These are phyloP conservation scores for Coniosporium tulheliwenetii DNA, from an alignment of 2,329 filamentous ascomycete species.

Conservation along the genomic window DNA sequence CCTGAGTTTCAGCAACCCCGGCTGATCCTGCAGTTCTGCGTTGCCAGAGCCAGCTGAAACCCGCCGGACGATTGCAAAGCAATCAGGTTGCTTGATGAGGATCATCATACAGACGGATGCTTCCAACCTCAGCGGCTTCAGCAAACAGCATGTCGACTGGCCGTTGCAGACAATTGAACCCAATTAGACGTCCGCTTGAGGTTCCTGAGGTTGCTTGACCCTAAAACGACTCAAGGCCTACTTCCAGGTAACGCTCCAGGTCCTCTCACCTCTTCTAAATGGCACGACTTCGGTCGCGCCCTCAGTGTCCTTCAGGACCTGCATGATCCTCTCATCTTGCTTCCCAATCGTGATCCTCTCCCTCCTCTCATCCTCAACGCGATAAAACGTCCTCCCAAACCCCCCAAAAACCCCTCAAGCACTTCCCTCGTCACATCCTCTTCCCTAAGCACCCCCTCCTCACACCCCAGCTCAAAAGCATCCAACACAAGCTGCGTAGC, in stretches of 20 bases:
- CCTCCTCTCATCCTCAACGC: conserved; percentile 26
- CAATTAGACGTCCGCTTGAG: no score
- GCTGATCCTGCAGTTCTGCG: no score
- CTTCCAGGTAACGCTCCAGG: conserved; percentile 37
- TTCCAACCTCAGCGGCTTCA: no score
- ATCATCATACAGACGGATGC: no score
- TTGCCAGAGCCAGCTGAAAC: no score
- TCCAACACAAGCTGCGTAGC: conserved; percentile 50
- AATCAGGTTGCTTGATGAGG: no score
- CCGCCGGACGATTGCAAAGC: no score
- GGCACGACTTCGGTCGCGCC: conserved; percentile 45
- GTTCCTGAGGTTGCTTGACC: no score
- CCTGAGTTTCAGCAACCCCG: no score
- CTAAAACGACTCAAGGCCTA: conserved; percentile 3
- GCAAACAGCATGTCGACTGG: no score
- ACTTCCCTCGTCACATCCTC: conserved; percentile 38
- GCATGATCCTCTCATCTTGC: conserved; percentile 37
- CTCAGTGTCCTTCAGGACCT: conserved; percentile 31
- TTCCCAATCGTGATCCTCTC: conserved; percentile 42
- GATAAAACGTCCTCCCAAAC: conserved; percentile 44
- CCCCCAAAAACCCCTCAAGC: conserved; percentile 42
- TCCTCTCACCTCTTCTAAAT: conserved; percentile 46
- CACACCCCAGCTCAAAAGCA: conserved; percentile 46
- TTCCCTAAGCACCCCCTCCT: conserved; percentile 35
- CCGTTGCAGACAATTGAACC: no score